Evolutionary conservation across 805 yeast genomes (phyloP), one percentile per base, ranked within the genome.

Genomic region (Pichia deserticola): DNA sequence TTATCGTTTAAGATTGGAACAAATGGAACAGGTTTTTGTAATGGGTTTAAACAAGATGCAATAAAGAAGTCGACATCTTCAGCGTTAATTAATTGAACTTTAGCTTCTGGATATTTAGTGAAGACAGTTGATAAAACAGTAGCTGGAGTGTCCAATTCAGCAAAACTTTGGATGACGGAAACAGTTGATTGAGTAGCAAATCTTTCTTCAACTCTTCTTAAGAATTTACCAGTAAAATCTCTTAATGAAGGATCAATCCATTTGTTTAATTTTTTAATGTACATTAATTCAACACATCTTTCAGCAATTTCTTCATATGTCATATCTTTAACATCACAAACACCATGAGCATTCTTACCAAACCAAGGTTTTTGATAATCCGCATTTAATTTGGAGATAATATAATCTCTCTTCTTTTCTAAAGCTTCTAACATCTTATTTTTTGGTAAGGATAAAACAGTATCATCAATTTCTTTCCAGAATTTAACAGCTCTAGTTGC

Each of bases 361-460:
- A 93, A 93, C 99, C 99, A 93, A 46, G 96, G 96, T 73, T 93
- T 93, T 74, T 90, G 98, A 80, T 78, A 90, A 70, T 93, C 99
- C 58, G 89, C 87, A 69, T 93, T 92, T 70, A 93, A 79, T 61
- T 81, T 85, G 56, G 76, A 69, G 65, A 90, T 88, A 63, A 93
- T 88, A 73, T 87, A 84, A 63, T 84, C 93, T 67, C 78, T 88
- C 82, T 90, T 89, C 62, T 85, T 79, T 60, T 70, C 77, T 64
- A 93, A 76, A 45, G 93, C 89, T 42, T 85, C 92, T 48, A 87
- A 73, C 66, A 90, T 72, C 68, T 89, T 88, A 67, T 81, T 82
- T 77, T 90, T 89, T 66, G 99, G 97, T 68, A 89, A 77, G 60
- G 81, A 78, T 77, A 93, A 92, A 60, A 93, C 80, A 43, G 96